These are phyloP conservation scores for Kwoniella newhampshirensis DNA, from an alignment of 768 basidiomycete genomes.

Conservation along the genomic window DNA sequence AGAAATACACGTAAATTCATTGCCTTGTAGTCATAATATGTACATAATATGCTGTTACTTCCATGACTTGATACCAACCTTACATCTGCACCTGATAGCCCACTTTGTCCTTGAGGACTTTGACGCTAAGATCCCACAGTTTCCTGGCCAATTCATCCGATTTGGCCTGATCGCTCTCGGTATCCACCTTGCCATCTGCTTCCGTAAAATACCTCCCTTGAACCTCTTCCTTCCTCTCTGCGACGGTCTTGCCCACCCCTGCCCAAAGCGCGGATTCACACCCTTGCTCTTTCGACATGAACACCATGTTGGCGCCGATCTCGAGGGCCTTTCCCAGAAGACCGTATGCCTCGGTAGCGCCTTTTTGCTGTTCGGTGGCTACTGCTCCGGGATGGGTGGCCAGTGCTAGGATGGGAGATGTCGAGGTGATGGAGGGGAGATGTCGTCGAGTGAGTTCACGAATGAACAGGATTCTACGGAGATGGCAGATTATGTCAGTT, in stretches of 20 bases:
- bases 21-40: too few species aligned
- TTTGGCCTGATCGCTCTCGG: slow-evolving; percentile 48
- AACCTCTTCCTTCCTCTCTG: slow-evolving; percentile 34
- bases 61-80: too few species aligned
- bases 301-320: slow-evolving; percentile 35
- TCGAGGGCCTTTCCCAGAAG: slow-evolving; percentile 42
- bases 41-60: too few species aligned
- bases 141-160: slow-evolving; percentile 36
- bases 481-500: too few species aligned
- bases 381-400: slow-evolving; percentile 52
- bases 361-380: slow-evolving; percentile 50
- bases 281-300: slow-evolving; percentile 53
- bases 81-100: slow-evolving; percentile 41
- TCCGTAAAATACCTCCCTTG: slow-evolving; percentile 51
- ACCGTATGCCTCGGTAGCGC: slow-evolving; percentile 48
- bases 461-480: slow-evolving; percentile 43
- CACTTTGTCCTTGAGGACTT: slow-evolving; percentile 49
- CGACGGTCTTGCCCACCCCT: slow-evolving; percentile 28
- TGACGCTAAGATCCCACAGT: slow-evolving; percentile 47
- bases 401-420: slow-evolving; percentile 42
- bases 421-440: slow-evolving; percentile 39
- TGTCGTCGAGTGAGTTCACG: slow-evolving; percentile 40
- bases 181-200: slow-evolving; percentile 48
- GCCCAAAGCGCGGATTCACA: slow-evolving; percentile 51
- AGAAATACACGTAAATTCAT: too few species aligned